Percentiles rank a stretch among this genome's conserved stretches.
Conservation (phyloP, 345 rosid species). For the Eucalyptus tenuipes region DNA sequence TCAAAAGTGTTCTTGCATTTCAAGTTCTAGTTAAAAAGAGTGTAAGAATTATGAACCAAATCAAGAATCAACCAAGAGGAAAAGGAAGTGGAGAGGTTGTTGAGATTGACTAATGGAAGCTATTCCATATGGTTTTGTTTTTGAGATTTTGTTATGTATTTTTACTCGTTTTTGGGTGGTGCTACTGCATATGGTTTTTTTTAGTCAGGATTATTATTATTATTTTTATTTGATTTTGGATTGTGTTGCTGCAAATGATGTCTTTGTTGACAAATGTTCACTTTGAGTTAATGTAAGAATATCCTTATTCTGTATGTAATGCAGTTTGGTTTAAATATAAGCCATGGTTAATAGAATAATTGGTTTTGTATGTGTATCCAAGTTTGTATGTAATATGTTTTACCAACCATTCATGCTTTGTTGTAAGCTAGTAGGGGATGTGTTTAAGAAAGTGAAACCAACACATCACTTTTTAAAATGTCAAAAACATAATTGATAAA, state of each 20-base stretch:
- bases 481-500: not conserved
- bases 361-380: not conserved
- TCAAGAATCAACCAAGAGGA: not conserved
- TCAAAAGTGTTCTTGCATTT: not conserved
- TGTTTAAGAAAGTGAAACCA: not conserved
- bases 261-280: not conserved
- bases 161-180: not conserved
- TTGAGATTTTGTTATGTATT: accelerated
- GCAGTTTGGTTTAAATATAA: not conserved
- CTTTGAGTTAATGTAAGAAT: not conserved
- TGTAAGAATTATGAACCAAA: not conserved
- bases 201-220: not conserved
- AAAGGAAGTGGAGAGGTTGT: not conserved
- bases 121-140: not conserved
- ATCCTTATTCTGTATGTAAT: not conserved
- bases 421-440: not conserved
- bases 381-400: not conserved
- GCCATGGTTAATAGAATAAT: not conserved
- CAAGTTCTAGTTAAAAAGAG: not conserved
- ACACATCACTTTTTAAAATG: not conserved
- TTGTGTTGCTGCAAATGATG: too few species aligned
- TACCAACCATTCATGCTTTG: not conserved
- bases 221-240: not conserved
- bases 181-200: not conserved
- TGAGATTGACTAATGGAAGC: not conserved